Evolutionary conservation across 2,329 filamentous ascomycete species (phyloP).

Genomic region (Curvularia eragrostidis): DNA sequence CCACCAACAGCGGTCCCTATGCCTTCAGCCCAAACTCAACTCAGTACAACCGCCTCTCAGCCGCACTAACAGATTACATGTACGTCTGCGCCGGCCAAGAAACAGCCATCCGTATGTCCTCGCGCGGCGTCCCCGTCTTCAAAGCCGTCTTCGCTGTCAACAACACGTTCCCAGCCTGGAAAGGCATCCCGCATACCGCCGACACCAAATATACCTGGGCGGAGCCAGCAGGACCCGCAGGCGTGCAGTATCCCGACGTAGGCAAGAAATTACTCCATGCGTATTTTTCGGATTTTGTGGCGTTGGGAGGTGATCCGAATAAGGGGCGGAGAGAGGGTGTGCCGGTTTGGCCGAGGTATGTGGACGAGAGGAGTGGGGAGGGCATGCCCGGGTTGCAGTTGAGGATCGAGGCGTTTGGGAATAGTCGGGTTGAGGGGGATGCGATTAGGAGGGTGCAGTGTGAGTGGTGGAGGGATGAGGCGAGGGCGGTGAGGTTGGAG

Average conservation of each 20-base stretch:
- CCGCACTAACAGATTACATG: slow-evolving; percentile 53
- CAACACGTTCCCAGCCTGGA: slow-evolving; percentile 32
- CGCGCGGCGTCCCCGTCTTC: slow-evolving; percentile 39
- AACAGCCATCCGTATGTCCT: slow-evolving; percentile 51
- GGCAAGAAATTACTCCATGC: slow-evolving; percentile 47
- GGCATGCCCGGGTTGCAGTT: slow-evolving; percentile 26
- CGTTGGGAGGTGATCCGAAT: slow-evolving; percentile 51
- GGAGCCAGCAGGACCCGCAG: slow-evolving; percentile 57
- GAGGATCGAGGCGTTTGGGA: slow-evolving; percentile 34
- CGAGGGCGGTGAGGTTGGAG: slow-evolving; percentile 28
- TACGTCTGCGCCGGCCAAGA: slow-evolving; percentile 57
- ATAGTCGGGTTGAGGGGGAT: slow-evolving; percentile 36
- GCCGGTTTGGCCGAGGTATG: slow-evolving; percentile 52
- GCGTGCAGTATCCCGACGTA: slow-evolving; percentile 49
- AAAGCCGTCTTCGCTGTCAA: slow-evolving; percentile 31
- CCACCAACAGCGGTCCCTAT: slow-evolving; percentile 40
- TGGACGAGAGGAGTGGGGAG: slow-evolving; percentile 17
- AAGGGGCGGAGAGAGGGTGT: slow-evolving; percentile 25
- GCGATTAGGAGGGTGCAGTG: slow-evolving; percentile 32
- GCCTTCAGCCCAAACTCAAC: slow-evolving; percentile 53
- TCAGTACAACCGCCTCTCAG: slow-evolving; percentile 54
- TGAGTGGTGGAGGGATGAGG: slow-evolving; percentile 39
- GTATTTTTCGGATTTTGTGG: slow-evolving; percentile 53
- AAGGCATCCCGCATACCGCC: slow-evolving; percentile 32
- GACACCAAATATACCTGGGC: slow-evolving; percentile 54